Percentiles rank a stretch among this genome's conserved stretches.
Evolutionary conservation across 164 flowering plant species (phyloP).

Genomic region (Vitis cinerea): DNA sequence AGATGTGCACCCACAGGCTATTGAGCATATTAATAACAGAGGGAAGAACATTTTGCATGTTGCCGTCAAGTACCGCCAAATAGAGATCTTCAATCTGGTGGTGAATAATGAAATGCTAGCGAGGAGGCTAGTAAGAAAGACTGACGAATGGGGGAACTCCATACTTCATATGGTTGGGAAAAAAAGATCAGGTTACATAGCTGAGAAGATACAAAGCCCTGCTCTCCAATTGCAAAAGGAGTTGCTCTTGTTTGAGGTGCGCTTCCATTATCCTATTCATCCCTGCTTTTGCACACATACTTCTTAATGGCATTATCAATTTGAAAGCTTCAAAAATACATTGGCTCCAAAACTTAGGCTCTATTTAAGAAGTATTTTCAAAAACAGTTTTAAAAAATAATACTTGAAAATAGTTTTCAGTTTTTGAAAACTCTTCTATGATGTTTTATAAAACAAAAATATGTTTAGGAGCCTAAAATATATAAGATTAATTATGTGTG

Average conservation of each 20-base stretch:
- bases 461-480: too few species aligned
- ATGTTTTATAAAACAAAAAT: too few species aligned
- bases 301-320: background rate
- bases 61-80: slow-evolving; percentile 11
- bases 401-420: too few species aligned
- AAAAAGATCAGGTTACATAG: background rate
- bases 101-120: background rate
- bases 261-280: background rate
- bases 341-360: too few species aligned
- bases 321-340: background rate
- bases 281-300: background rate
- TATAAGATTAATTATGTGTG: background rate
- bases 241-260: slow-evolving; percentile 10
- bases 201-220: background rate
- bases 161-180: slow-evolving; percentile 15
- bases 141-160: slow-evolving; percentile 6
- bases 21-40: background rate
- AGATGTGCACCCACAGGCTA: slow-evolving; percentile 7
- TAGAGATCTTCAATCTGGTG: background rate
- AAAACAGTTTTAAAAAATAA: background rate
- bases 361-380: background rate
- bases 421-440: too few species aligned
- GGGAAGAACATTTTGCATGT: slow-evolving; percentile 16
- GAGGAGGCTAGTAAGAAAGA: background rate
- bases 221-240: slow-evolving; percentile 15